Conservation (phyloP, 2,329 filamentous ascomycete species). For the Fusarium incarnatum region DNA sequence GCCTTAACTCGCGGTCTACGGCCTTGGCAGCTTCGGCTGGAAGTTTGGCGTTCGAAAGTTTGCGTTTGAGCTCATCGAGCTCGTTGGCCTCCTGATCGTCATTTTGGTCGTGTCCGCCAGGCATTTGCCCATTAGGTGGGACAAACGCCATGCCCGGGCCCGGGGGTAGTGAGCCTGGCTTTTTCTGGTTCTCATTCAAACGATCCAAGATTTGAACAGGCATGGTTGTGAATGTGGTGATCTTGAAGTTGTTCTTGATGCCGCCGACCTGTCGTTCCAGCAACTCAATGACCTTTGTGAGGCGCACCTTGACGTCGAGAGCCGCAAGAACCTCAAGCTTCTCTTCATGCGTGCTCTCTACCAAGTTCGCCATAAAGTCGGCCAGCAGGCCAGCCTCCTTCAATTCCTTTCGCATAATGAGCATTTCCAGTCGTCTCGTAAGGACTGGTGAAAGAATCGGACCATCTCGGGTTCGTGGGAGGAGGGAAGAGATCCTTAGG, state of each 20-base stretch:
- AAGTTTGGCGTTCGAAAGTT: slow-evolving; percentile 82
- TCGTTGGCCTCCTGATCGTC: slow-evolving; percentile 89
- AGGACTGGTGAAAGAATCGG: slow-evolving; percentile 83
- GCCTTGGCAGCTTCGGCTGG: slow-evolving; percentile 88
- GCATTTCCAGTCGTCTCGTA: slow-evolving; percentile 85
- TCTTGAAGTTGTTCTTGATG: slow-evolving; percentile 88
- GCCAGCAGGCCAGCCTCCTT: slow-evolving; percentile 86
- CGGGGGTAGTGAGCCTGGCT: slow-evolving; percentile 48
- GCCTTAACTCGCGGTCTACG: slow-evolving; percentile 88
- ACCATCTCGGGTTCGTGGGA: slow-evolving; percentile 74
- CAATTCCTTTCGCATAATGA: slow-evolving; percentile 84
- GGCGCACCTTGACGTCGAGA: slow-evolving; percentile 79
- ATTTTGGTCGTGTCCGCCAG: slow-evolving; percentile 62
- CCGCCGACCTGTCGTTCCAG: slow-evolving; percentile 83
- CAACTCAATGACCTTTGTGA: slow-evolving; percentile 85
- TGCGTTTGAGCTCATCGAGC: slow-evolving; percentile 90
- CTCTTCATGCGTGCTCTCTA: slow-evolving; percentile 89
- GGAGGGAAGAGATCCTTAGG: slow-evolving; percentile 84
- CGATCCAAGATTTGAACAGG: slow-evolving; percentile 71
- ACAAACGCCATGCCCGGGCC: slow-evolving; percentile 57
- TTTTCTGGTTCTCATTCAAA: slow-evolving; percentile 55
- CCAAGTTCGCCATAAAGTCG: slow-evolving; percentile 96
- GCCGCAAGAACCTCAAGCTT: slow-evolving; percentile 89
- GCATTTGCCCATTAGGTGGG: slow-evolving; percentile 51
- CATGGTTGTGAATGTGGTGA: slow-evolving; percentile 80